phyloP scores from a whole-genome alignment of 225 moss, liverwort and hornwort species.

The Asterella californica region DNA sequence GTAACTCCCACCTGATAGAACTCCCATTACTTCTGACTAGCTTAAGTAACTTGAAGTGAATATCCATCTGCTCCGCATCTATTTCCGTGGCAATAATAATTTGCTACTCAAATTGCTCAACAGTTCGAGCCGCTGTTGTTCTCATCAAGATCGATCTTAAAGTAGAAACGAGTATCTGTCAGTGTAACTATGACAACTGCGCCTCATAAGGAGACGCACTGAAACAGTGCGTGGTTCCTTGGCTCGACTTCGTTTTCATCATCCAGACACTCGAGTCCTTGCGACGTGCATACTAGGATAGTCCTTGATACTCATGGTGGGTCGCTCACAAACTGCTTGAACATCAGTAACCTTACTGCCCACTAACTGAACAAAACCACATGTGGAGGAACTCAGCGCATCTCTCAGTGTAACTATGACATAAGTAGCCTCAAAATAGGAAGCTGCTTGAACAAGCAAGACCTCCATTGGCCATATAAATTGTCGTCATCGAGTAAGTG shows the following conservation, averaged over 20 bases:
- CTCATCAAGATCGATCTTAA: neutral
- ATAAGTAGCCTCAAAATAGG: slow-evolving; percentile 29
- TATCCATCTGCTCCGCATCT: too few relatives aligned
- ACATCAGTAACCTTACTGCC: neutral
- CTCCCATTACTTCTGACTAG: too few relatives aligned
- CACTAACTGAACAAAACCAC: neutral
- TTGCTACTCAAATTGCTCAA: too few relatives aligned
- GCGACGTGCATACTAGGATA: neutral
- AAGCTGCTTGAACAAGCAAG: slow-evolving; percentile 43
- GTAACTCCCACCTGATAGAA: neutral
- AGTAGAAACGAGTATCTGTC: slow-evolving; percentile 14
- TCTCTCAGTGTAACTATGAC: slow-evolving; percentile 82
- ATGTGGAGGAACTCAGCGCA: slow-evolving; percentile 4
- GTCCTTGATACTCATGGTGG: neutral
- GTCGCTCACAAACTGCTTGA: neutral
- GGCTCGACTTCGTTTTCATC: slow-evolving; percentile 21
- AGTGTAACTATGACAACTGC: slow-evolving; percentile 37
- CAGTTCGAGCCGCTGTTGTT: too few relatives aligned
- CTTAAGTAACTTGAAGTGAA: too few relatives aligned
- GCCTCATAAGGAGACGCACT: slow-evolving; percentile 31
- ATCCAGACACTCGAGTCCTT: slow-evolving; percentile 18
- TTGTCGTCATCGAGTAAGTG: slow-evolving; percentile 39
- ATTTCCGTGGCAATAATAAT: too few relatives aligned
- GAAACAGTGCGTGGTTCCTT: slow-evolving; percentile 20
- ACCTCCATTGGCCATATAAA: slow-evolving; percentile 38